Evolutionary conservation across 164 flowering plant species (phyloP), one percentile per base, ranked within the genome.

Genomic region (Warburgia ugandensis): DNA sequence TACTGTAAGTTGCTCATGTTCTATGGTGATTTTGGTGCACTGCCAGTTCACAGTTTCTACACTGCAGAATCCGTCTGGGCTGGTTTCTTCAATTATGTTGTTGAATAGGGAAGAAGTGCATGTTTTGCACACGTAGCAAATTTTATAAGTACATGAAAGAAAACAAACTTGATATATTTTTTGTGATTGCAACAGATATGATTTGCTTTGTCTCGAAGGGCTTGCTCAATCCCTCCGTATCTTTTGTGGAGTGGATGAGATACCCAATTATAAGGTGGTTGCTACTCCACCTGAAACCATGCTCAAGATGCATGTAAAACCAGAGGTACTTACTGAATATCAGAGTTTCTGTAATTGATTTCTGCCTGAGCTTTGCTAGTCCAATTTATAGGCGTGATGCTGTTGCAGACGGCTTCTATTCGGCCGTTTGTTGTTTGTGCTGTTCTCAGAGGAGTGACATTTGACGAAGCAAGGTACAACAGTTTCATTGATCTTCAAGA

Each of bases 401-500:
- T 51, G 14, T 12, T 73, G 67, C 77, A 89, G 97, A 86, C 97
- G 22, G 68, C 87, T 6, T 31, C 7, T 41, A 79, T 94, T 47
- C 94, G 97, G 2, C 92, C 94, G 5, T 79, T 56, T 59, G 65
- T 94, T 62, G 96, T 94, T n/a, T 94, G 94, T 72, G 97, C 99
- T 72, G 86, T 94, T 75, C 62, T 94, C 46, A 79, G 94, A 68
- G 96, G 84, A 29, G 40, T 86, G 22, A 79, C 77, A 29, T 94
- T 94, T 61, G 78, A 86, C 64, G 87, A 86, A 66, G 81, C 79
- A 2, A 75, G 73, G 52, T 94, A 84, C 60, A 84, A 86, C 61
- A 94, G 99, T 68, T 94, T 94, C 58, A 94, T 94, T 64, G 99
- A 94, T 67, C 90, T 94, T 27, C 99, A 94, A 73, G 99, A 94